Conservation (phyloP, 306 rosid genomes). For the Lathyrus tuberosus region DNA sequence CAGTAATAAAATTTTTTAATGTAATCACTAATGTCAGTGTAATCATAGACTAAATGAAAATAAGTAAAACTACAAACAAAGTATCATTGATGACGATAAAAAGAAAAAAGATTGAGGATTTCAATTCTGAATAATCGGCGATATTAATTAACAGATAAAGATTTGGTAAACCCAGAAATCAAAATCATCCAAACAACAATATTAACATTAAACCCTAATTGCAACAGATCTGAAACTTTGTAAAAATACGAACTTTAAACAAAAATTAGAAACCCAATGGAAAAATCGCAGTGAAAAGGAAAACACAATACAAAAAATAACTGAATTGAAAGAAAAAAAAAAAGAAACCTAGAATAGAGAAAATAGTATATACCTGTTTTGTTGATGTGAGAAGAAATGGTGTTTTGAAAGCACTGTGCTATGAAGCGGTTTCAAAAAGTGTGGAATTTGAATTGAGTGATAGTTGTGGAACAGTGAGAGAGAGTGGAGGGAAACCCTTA, state of each 20-base stretch:
- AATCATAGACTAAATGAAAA: slow-evolving; percentile 6
- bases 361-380: slow-evolving; percentile 35
- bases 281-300: slow-evolving; percentile 38
- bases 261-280: neutral
- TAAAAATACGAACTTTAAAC: slow-evolving; percentile 19
- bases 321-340: neutral
- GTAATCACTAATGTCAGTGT: no score
- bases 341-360: slow-evolving; percentile 39
- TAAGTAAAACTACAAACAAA: slow-evolving; percentile 11
- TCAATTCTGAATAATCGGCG: neutral
- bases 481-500: slow-evolving; percentile 60
- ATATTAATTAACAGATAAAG: slow-evolving; percentile 27
- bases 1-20: no score
- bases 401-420: neutral
- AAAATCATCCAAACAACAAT: neutral
- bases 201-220: slow-evolving; percentile 6
- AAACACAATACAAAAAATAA: neutral
- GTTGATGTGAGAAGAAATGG: slow-evolving; percentile 35
- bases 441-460: slow-evolving; percentile 30
- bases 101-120: neutral
- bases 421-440: slow-evolving; percentile 7
- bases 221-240: slow-evolving; percentile 50
- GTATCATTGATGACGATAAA: neutral
- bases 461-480: neutral
- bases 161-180: slow-evolving; percentile 12